phyloP scores from a whole-genome alignment of 805 yeast genomes.

The Yamadazyma insecticola region DNA sequence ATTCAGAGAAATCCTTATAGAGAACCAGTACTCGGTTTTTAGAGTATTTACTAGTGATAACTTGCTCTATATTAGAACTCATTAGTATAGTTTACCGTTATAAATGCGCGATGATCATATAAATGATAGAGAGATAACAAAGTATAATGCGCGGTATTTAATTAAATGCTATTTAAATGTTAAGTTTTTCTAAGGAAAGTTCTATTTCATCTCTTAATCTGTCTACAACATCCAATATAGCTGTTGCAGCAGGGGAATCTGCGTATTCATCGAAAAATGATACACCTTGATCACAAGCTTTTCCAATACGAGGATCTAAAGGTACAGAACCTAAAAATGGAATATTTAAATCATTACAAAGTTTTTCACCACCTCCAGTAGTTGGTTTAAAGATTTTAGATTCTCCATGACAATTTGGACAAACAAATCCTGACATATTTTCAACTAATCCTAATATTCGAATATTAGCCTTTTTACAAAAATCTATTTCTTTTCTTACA shows the following conservation, averaged over 20 bases:
- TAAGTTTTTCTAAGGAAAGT: conserved; percentile 16
- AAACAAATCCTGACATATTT: conserved; percentile 97
- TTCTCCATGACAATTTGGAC: conserved; percentile 90
- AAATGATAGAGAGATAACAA: not conserved
- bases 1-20: conserved; percentile 29
- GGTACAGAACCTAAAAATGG: conserved; percentile 92
- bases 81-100: not conserved
- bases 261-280: conserved; percentile 79
- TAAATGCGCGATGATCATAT: not conserved
- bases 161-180: not conserved
- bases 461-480: conserved; percentile 87
- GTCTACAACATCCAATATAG: conserved; percentile 81
- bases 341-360: conserved; percentile 74
- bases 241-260: conserved; percentile 88
- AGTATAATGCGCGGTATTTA: not conserved
- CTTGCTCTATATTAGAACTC: not conserved
- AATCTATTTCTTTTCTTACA: conserved; percentile 93
- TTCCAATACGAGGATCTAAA: conserved; percentile 90
- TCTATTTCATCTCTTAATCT: conserved; percentile 55
- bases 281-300: conserved; percentile 81
- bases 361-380: conserved; percentile 89
- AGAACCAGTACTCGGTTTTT: conserved; percentile 13
- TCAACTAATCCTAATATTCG: conserved; percentile 87
- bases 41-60: conserved; percentile 2
- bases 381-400: conserved; percentile 90